Evolutionary conservation across 441 rosid genomes (phyloP).

Genomic region (Corymbia citriodora): DNA sequence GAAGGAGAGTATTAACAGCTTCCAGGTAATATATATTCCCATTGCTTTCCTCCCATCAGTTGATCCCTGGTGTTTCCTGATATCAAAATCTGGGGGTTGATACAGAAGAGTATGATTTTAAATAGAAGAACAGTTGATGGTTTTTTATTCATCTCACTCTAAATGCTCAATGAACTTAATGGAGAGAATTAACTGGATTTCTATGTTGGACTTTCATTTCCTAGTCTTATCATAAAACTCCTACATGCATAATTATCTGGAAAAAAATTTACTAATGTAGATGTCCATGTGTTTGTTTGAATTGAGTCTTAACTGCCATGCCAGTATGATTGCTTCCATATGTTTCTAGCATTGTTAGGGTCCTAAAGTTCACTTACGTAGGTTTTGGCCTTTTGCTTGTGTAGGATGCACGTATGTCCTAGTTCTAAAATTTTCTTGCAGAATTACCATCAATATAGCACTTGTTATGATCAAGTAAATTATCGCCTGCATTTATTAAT

Average conservation of each 20-base stretch:
- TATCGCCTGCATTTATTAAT: not conserved
- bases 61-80: not conserved
- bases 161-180: not conserved
- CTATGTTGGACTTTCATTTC: not conserved
- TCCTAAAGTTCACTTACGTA: not conserved
- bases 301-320: not conserved
- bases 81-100: not conserved
- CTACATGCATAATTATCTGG: not conserved
- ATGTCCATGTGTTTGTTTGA: not conserved
- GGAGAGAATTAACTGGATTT: not conserved
- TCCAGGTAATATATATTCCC: not conserved
- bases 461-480: not conserved
- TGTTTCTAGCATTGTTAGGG: not conserved
- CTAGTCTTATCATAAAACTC: not conserved
- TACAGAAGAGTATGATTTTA: not conserved
- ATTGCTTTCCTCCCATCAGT: not conserved
- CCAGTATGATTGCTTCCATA: not conserved
- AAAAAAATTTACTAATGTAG: not conserved
- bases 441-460: not conserved
- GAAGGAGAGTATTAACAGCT: conserved; percentile 18
- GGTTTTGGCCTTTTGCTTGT: not conserved
- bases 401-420: not conserved
- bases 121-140: not conserved
- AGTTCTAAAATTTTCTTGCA: not conserved
- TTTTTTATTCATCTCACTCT: not conserved